Percentiles rank a stretch among this genome's conserved stretches.
phyloP scores from a whole-genome alignment of 495 filamentous ascomycete genomes.

The Aspergillus steynii region DNA sequence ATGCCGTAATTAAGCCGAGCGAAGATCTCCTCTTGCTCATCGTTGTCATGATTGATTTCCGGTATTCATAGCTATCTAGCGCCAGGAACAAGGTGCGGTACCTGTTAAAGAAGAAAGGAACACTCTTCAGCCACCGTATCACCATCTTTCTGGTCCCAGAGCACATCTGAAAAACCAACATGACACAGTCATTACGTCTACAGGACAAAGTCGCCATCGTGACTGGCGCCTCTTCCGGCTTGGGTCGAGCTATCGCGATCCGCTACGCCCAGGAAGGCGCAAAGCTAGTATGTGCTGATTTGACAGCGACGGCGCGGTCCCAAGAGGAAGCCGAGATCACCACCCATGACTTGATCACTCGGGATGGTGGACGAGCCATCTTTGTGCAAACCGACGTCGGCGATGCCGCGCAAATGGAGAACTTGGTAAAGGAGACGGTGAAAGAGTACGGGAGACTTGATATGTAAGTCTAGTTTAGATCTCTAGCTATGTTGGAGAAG shows the following conservation, averaged over 20 bases:
- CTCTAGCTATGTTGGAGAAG: too few species aligned
- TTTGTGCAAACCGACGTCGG: conserved; percentile 52
- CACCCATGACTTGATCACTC: conserved; percentile 44
- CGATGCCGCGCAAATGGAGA: conserved; percentile 35
- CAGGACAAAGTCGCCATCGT: conserved; percentile 45
- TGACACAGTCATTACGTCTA: conserved; percentile 22
- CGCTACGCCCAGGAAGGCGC: conserved; percentile 47
- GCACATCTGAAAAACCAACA: not conserved
- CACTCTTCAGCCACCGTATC: too few species aligned
- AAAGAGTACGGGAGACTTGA: conserved; percentile 47
- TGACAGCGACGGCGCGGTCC: conserved; percentile 32
- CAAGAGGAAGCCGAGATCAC: conserved; percentile 31
- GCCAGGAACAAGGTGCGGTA: too few species aligned
- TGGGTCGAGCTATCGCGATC: conserved; percentile 49
- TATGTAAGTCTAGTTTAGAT: conserved; percentile 33
- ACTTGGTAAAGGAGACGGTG: conserved; percentile 38
- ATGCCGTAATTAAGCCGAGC: too few species aligned
- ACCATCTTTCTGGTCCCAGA: too few species aligned
- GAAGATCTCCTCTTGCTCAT: too few species aligned
- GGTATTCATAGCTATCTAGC: too few species aligned
- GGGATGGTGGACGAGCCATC: conserved; percentile 38
- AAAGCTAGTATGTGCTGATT: conserved; percentile 49
- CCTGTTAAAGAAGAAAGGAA: too few species aligned
- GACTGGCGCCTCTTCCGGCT: conserved; percentile 49
- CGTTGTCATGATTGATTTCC: too few species aligned